Evolutionary conservation across 148 eudicot species (phyloP).

Genomic region (Arctostaphylos glauca): DNA sequence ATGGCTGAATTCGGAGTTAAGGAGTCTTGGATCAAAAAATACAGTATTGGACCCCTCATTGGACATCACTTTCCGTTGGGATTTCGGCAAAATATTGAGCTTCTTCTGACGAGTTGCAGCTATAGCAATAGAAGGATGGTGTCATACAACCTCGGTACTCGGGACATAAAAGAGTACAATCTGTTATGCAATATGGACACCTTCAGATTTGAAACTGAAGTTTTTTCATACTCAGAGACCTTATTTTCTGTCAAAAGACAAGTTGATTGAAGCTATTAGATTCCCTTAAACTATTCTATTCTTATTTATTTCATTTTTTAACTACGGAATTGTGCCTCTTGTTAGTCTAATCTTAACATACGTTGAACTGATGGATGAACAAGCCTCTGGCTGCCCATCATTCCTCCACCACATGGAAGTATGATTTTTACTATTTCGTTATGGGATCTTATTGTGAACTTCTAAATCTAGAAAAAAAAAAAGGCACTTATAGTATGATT

Average conservation of each 20-base stretch:
- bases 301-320: no score
- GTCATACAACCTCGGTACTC: background rate
- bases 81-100: background rate
- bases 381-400: no score
- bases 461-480: no score
- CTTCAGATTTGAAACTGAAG: background rate
- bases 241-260: background rate
- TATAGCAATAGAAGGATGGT: background rate
- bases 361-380: no score
- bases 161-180: background rate
- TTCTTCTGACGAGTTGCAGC: background rate
- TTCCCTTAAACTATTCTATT: no score
- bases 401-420: no score
- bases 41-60: background rate
- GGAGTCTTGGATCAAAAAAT: background rate
- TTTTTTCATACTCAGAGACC: background rate
- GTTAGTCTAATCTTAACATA: no score
- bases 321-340: no score
- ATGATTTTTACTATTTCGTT: no score
- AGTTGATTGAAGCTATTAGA: background rate
- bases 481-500: no score
- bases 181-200: no score
- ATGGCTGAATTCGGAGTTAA: background rate
- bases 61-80: background rate
- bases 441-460: no score